A percentile compares a stretch with the other conserved stretches of the same genome.
These are phyloP conservation scores for Bryoerythrophyllum caledonicum DNA, from an alignment of 225 moss, liverwort and hornwort species.

Conservation along the genomic window DNA sequence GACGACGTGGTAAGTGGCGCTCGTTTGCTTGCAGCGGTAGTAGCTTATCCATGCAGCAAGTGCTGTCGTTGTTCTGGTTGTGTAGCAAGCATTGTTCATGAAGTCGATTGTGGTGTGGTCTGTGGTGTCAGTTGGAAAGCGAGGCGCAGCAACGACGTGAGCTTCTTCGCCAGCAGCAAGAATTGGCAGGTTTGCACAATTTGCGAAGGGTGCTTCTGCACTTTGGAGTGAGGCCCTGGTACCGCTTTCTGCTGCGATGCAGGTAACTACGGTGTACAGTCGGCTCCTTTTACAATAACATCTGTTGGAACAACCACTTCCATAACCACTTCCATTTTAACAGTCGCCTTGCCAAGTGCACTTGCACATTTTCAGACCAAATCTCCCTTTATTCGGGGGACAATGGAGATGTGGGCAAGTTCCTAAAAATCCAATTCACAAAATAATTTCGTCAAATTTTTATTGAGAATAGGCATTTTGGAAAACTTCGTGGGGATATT, in stretches of 20 bases:
- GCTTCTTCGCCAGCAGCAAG: constrained; percentile 34
- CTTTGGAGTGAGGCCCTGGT: constrained; percentile 49
- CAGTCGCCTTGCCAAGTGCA: too few species aligned
- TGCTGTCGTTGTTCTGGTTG: constrained; percentile 5
- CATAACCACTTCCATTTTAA: too few species aligned
- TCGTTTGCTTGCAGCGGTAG: background rate
- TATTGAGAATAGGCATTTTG: too few species aligned
- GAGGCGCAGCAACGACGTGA: constrained; percentile 37
- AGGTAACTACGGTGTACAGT: constrained; percentile 28
- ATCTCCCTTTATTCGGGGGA: too few species aligned
- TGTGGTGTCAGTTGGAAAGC: constrained; percentile 29
- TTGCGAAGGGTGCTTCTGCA: constrained; percentile 40
- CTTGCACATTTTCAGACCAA: too few species aligned
- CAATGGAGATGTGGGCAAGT: too few species aligned
- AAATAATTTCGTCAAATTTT: too few species aligned
- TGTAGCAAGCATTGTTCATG: background rate
- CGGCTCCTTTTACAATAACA: too few species aligned
- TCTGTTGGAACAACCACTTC: too few species aligned
- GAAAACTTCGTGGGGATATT: too few species aligned
- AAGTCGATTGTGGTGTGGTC: background rate
- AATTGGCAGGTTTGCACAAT: constrained; percentile 44
- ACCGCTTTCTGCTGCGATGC: constrained; percentile 27
- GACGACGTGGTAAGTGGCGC: constrained; percentile 1
- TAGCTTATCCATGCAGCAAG: background rate
- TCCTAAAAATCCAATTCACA: too few species aligned